Base-by-base conservation (phyloP, 1,284 basidiomycete genomes). In the Fistulinella cinereoalba region DNA sequence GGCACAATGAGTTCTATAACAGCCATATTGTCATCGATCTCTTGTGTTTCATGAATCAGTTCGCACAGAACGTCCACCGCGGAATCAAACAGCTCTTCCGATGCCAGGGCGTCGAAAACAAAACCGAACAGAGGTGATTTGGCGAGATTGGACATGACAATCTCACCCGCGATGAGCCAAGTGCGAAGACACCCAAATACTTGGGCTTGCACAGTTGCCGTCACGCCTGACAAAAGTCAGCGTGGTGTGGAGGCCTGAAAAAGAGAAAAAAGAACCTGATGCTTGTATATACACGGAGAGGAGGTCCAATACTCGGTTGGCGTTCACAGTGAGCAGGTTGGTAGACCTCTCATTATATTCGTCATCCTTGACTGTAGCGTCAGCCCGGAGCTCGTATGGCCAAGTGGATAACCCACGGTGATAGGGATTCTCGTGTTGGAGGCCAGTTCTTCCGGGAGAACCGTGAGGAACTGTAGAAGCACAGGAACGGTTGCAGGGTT, bases 11-110 rank as follows among this genome's bases (percentile, higher is more conserved):
- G 73, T 64, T 97, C 80, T 56, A 99, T 94, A 53, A 90, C 82
- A 13, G 79, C 70, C 82, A 95, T 89, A 64, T 95, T 96, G 41
- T 99, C 96, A 53, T 97, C 86, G 22, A 97, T 79, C 68, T 99
- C 97, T 69, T 98, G 96, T 0, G 97, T 99, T 67, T 99, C 97
- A 68, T 98, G 94, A 50, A 99, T 95, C 55, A 98, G 71, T 63
- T 97, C 94, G 68, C 92, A 96, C 44, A 98, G 77, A 36, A 92
- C 85, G 56, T 97, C 91, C 33, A 96, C 92, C 0, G 93, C 94
- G 2, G 86, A 69, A 61, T 99, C 97, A 62, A 99, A 99, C 10
- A 99, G 78, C 39, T 83, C 78, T 24, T 97, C 91, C 2, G 88
- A 87, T 10, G 77, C 77, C 18, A 99, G 76, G 3, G 94, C 89